Evolutionary conservation across 2,329 filamentous ascomycete species (phyloP).

Genomic region (Catunica adiposa): DNA sequence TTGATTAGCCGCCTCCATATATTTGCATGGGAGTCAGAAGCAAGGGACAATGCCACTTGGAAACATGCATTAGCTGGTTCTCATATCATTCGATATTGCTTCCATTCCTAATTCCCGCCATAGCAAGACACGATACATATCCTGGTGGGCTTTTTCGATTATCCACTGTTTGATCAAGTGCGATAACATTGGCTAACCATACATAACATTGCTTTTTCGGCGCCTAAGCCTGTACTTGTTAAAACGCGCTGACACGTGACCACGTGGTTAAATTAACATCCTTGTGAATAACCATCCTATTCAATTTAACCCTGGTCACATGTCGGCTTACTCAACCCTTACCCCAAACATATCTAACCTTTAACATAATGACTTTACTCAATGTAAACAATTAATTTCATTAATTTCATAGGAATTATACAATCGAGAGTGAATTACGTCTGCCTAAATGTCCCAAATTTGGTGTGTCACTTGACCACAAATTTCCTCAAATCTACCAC

Average conservation of each 20-base stretch:
- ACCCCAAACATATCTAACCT: not conserved
- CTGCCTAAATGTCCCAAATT: not conserved
- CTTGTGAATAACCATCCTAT: not conserved
- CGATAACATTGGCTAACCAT: too few species aligned
- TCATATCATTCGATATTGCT: not conserved
- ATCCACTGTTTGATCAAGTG: too few species aligned
- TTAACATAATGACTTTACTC: not conserved
- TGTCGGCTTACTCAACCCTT: not conserved
- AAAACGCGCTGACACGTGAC: conserved; percentile 8
- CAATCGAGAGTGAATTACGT: too few species aligned
- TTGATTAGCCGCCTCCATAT: too few species aligned
- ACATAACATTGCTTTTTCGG: too few species aligned
- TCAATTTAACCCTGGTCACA: conserved; percentile 4
- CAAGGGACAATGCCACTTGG: too few species aligned
- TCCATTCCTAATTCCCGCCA: not conserved
- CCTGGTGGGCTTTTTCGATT: too few species aligned
- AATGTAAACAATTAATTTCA: not conserved
- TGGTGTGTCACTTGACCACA: not conserved
- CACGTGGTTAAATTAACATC: conserved; percentile 6
- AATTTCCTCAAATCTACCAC: not conserved
- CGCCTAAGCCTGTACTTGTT: not conserved
- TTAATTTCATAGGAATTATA: too few species aligned
- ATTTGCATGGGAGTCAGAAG: too few species aligned
- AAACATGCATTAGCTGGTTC: not conserved
- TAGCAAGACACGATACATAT: not conserved